Conservation (phyloP, 2,329 filamentous ascomycete genomes). For the Furcasterigmium sp. region DNA sequence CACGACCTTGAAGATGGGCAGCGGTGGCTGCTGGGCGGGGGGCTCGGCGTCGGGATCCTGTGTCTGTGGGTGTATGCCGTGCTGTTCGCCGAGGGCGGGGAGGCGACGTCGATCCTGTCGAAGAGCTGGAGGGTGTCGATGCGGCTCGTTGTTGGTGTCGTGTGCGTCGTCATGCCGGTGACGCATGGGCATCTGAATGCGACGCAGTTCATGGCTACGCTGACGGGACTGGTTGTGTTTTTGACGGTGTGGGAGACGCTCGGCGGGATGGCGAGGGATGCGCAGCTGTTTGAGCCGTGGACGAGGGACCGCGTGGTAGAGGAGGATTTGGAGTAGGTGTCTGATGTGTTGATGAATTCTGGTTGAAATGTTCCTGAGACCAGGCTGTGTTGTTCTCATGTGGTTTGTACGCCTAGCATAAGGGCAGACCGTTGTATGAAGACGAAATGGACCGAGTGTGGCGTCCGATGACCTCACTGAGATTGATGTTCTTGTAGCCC, state of each 20-base stretch:
- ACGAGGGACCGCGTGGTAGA: too few species aligned
- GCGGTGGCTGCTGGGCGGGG: conserved; percentile 41
- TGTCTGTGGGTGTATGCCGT: conserved; percentile 37
- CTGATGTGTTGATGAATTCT: too few species aligned
- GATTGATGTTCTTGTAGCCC: too few species aligned
- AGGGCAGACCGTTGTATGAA: too few species aligned
- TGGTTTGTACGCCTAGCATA: too few species aligned
- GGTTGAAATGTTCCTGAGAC: too few species aligned
- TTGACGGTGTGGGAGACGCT: conserved; percentile 39
- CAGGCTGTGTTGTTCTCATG: too few species aligned
- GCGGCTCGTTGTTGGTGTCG: conserved; percentile 22
- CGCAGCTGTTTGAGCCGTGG: conserved; percentile 28
- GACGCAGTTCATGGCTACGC: conserved; percentile 32
- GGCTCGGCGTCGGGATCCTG: conserved; percentile 37
- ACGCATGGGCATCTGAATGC: conserved; percentile 13
- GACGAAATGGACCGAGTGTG: too few species aligned
- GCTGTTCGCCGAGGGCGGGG: conserved; percentile 32
- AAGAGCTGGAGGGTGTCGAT: conserved; percentile 29
- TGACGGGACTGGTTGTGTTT: conserved; percentile 36
- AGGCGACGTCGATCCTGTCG: conserved; percentile 21
- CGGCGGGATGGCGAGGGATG: conserved; percentile 22
- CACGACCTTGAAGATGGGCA: conserved; percentile 34
- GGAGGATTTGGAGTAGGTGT: too few species aligned
- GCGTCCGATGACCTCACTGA: too few species aligned
- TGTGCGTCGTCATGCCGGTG: conserved; percentile 27